These are phyloP conservation scores for Dryas integrifolia DNA, from an alignment of 331 rosid species.

Conservation along the genomic window DNA sequence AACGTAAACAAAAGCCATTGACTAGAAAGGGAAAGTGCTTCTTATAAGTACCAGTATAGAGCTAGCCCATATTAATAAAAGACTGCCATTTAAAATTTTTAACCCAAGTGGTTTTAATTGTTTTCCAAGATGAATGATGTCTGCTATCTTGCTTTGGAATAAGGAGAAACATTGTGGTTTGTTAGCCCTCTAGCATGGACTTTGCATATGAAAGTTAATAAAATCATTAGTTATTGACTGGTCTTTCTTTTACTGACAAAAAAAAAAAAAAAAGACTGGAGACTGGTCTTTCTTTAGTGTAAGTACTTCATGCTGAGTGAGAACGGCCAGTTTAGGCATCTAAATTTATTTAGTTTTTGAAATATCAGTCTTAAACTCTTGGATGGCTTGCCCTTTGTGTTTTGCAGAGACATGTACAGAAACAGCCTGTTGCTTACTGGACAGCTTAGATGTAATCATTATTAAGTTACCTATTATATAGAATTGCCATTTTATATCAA, in stretches of 20 bases:
- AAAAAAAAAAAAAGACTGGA: too few species aligned
- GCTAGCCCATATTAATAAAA: neutral
- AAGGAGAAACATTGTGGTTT: neutral
- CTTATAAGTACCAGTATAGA: too few species aligned
- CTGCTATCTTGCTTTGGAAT: neutral
- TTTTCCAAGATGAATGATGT: neutral
- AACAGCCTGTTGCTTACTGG: neutral
- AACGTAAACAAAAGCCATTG: too few species aligned
- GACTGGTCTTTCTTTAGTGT: neutral
- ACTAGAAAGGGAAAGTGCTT: too few species aligned
- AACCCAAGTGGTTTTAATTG: neutral
- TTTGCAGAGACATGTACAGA: neutral
- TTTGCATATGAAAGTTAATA: neutral
- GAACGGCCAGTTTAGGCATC: neutral
- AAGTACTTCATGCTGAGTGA: neutral
- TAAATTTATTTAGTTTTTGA: neutral
- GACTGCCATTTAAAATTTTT: neutral
- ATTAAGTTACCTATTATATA: conserved; percentile 14
- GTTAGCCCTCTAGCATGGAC: neutral
- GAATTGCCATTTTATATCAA: neutral
- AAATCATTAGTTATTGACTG: neutral
- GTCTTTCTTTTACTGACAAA: neutral
- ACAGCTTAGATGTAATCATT: conserved; percentile 1
- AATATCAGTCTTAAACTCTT: neutral
- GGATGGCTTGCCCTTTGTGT: neutral